These are phyloP conservation scores for Penicillium cosmopolitanum DNA, from an alignment of 495 filamentous ascomycete genomes.

Conservation along the genomic window DNA sequence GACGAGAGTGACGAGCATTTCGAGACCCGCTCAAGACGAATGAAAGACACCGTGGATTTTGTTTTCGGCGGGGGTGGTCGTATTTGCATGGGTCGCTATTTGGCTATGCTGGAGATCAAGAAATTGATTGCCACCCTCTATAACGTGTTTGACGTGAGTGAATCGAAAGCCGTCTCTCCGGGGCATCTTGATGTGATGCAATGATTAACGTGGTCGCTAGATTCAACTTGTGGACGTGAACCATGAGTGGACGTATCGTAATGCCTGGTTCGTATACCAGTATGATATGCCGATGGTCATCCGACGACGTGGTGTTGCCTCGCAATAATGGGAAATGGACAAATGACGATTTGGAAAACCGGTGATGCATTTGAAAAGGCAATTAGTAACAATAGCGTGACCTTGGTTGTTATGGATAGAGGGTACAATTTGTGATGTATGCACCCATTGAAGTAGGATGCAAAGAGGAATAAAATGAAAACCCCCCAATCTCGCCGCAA, in stretches of 20 bases:
- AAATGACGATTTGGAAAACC: not conserved
- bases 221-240: constrained; percentile 32
- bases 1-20: constrained; percentile 21
- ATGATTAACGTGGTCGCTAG: constrained; percentile 5
- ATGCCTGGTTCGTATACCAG: constrained; percentile 41
- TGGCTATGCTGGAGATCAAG: constrained; percentile 76
- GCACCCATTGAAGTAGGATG: constrained; percentile 13
- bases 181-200: not conserved
- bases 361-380: constrained; percentile 1
- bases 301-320: constrained; percentile 11
- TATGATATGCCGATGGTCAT: constrained; percentile 37
- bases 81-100: constrained; percentile 73
- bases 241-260: constrained; percentile 33
- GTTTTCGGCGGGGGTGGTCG: constrained; percentile 68
- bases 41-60: constrained; percentile 40
- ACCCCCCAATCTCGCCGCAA: constrained; percentile 20
- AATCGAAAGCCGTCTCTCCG: not conserved
- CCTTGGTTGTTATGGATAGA: constrained; percentile 14
- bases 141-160: constrained; percentile 63
- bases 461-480: constrained; percentile 15
- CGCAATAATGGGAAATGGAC: not conserved
- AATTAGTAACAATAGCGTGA: constrained; percentile 4
- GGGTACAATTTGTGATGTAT: constrained; percentile 16
- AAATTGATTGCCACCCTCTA: constrained; percentile 77
- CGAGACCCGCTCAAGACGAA: constrained; percentile 18